These are phyloP conservation scores for Ophiostoma sp. DNA, from an alignment of 2,329 filamentous ascomycete genomes.

Conservation along the genomic window DNA sequence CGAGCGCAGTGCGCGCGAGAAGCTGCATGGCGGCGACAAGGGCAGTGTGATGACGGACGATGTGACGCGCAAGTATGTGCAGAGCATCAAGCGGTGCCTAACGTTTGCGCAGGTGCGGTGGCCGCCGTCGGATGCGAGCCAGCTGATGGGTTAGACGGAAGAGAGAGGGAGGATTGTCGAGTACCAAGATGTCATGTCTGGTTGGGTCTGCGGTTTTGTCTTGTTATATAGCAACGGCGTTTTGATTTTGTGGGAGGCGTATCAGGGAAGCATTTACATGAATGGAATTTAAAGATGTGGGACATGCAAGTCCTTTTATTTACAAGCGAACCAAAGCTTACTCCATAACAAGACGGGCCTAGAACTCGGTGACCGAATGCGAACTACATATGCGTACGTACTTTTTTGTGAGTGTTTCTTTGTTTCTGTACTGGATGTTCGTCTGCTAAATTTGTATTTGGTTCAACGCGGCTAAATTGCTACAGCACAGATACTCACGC, in stretches of 20 bases:
- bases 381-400: neutral
- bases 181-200: no score
- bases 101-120: conserved; percentile 96
- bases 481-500: neutral
- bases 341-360: neutral
- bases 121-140: conserved; percentile 88
- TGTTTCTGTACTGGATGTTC: neutral
- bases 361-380: neutral
- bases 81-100: conserved; percentile 95
- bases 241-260: neutral
- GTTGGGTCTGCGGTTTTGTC: neutral
- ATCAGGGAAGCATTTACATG: conserved; percentile 3
- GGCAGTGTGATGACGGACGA: conserved; percentile 98
- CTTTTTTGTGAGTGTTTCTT: neutral
- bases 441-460: neutral
- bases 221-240: conserved; percentile 4
- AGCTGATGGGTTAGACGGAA: conserved; percentile 77
- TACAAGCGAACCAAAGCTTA: neutral
- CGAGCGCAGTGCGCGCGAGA: conserved; percentile 92
- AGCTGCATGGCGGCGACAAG: conserved; percentile 82
- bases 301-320: neutral
- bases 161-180: neutral
- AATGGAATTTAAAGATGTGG: neutral
- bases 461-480: conserved; percentile 5
- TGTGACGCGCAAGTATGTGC: conserved; percentile 89